Evolutionary conservation across 2,329 filamentous ascomycete species (phyloP), one percentile per base, ranked within the genome.

Genomic region (Fusarium fracticaudum): DNA sequence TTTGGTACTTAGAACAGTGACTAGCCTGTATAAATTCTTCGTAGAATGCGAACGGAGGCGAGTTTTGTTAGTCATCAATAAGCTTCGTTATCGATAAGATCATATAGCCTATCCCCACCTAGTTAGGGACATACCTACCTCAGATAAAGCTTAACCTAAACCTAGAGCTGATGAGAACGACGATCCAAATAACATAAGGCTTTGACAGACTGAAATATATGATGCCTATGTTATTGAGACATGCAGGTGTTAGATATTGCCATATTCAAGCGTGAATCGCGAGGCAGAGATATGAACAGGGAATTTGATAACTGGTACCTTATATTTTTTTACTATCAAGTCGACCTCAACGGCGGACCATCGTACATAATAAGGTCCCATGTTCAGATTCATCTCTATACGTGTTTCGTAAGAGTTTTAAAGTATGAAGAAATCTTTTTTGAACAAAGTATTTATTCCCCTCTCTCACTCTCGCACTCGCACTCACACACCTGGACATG

Each of bases 81-180:
- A 4, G 12, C 20, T 33, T 33, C 41, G 35, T 74, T 78, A 78
- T 78, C 76, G 76, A 78, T 78, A 77, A 67, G 12, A 18, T 26
- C 15, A 33, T 8, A 20, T 35, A 14, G n/a, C 31, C 29, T 14
- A 14, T 35, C 8, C 12, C 33, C 14, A 35, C 33, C 15, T 18
- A 29, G 29, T 9, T 29, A 15, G 22, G 8, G 8, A 18, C 43
- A 13, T 45, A 17, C 22, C 20, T 31, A 14, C n/a, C n/a, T 45
- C 14, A 47, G 44, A 20, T 47, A 13, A 48, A 15, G 31, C 33
- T 37, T 47, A 57, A 69, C 67, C 59, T 70, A 53, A 35, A 62
- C 47, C 41, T 33, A 24, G n/a, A 26, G 22, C 24, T n/a, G 43
- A 53, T n/a, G 14, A 50, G 17, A 55, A 35, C 26, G 31, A 45